Conservation (phyloP, 306 rosid species). For the Acacia acuminata region DNA sequence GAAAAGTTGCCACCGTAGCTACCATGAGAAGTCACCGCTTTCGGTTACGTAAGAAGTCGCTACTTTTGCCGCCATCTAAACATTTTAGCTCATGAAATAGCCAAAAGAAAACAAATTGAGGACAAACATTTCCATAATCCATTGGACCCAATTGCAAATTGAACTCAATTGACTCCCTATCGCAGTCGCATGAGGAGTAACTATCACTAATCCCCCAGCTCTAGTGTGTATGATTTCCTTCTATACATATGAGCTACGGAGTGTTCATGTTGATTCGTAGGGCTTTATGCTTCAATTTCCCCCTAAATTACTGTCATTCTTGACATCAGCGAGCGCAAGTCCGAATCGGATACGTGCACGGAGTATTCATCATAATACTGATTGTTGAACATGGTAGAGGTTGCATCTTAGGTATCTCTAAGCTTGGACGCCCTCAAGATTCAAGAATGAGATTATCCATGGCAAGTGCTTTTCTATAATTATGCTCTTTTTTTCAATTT, state of each 20-base stretch:
- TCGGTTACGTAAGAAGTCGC: too few species aligned
- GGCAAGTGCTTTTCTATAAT: constrained; percentile 23
- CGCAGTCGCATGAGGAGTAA: not conserved
- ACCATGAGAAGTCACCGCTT: too few species aligned
- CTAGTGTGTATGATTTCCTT: not conserved
- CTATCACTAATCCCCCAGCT: not conserved
- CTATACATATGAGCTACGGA: not conserved
- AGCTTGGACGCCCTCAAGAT: constrained; percentile 54
- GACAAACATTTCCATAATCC: not conserved
- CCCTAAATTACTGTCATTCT: not conserved
- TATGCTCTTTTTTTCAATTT: not conserved
- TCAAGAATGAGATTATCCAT: constrained; percentile 40
- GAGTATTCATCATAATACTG: not conserved
- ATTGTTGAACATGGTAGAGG: constrained; percentile 40
- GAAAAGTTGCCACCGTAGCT: too few species aligned
- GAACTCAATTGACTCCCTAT: not conserved
- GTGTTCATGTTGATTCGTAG: not conserved
- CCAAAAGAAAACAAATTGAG: too few species aligned
- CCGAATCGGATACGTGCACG: not conserved
- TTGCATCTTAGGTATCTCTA: constrained; percentile 55
- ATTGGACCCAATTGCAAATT: not conserved
- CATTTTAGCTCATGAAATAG: too few species aligned
- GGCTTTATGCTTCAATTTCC: not conserved
- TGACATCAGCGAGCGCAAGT: not conserved
- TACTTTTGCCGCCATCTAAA: too few species aligned